Conservation (phyloP, 1,284 basidiomycete genomes). For the Rhodotorula sp. region DNA sequence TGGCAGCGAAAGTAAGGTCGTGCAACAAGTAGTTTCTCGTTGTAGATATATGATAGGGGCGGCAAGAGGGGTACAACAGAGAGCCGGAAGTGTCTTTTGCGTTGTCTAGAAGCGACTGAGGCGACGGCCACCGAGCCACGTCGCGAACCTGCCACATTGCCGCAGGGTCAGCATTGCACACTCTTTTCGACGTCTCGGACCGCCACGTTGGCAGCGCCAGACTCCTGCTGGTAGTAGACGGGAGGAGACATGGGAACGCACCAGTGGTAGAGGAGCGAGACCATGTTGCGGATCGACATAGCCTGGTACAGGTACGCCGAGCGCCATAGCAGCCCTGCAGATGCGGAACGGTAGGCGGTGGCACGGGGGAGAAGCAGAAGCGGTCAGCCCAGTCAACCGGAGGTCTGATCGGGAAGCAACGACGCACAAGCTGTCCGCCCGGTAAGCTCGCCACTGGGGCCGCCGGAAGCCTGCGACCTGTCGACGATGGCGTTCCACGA, state of each 20-base stretch:
- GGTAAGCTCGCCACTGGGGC: slow-evolving; percentile 59
- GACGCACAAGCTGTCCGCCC: slow-evolving; percentile 40
- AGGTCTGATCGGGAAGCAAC: neutral
- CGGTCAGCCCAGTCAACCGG: neutral
- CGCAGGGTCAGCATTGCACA: neutral
- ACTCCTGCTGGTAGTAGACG: no score
- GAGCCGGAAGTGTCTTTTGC: neutral
- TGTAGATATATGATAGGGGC: no score
- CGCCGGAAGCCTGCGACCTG: slow-evolving; percentile 60
- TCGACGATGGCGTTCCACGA: slow-evolving; percentile 69
- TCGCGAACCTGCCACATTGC: neutral
- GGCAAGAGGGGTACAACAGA: neutral
- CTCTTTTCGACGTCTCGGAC: no score
- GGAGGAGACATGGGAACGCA: slow-evolving; percentile 7
- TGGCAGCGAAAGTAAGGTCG: no score
- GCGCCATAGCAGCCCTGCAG: slow-evolving; percentile 20
- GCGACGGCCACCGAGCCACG: neutral
- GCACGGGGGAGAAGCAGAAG: neutral
- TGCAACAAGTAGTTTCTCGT: no score
- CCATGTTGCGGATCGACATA: slow-evolving; percentile 73
- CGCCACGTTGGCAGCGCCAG: neutral
- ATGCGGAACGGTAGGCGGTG: neutral
- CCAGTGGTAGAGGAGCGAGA: slow-evolving; percentile 9
- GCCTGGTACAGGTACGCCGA: slow-evolving; percentile 74
- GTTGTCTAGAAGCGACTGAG: neutral